phyloP scores from a whole-genome alignment of 352 stramenopile species.

The Globisporangium barbulae region DNA sequence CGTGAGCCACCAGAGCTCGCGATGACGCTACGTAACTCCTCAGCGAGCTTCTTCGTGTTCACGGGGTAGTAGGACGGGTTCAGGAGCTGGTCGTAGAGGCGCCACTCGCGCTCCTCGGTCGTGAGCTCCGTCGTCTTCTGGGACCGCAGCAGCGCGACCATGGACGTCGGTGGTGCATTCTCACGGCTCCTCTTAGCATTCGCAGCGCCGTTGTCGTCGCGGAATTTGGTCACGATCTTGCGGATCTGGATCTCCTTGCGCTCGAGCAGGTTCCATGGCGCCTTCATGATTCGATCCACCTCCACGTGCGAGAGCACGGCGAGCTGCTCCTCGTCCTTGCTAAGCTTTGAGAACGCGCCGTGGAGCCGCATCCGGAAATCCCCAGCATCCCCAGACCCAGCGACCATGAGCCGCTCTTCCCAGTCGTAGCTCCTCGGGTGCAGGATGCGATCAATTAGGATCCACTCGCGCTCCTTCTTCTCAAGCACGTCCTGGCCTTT shows the following conservation, averaged over 20 bases:
- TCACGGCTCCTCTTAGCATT: slow-evolving; percentile 14
- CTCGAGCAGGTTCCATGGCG: slow-evolving; percentile 69
- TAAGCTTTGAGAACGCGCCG: slow-evolving; percentile 41
- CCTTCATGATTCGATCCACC: slow-evolving; percentile 65
- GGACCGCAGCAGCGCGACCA: slow-evolving; percentile 46
- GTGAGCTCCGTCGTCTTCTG: slow-evolving; percentile 52
- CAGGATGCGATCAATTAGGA: slow-evolving; percentile 68
- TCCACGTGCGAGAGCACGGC: slow-evolving; percentile 59
- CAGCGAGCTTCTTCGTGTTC: slow-evolving; percentile 41
- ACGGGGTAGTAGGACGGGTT: slow-evolving; percentile 69
- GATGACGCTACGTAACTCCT: slow-evolving; percentile 10
- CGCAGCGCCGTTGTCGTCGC: slow-evolving; percentile 34
- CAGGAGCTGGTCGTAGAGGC: slow-evolving; percentile 62
- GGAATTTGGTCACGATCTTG: slow-evolving; percentile 69
- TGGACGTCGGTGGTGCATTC: slow-evolving; percentile 19
- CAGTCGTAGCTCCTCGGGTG: slow-evolving; percentile 65
- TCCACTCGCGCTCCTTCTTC: slow-evolving; percentile 76
- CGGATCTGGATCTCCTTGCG: slow-evolving; percentile 71
- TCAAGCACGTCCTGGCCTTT: slow-evolving; percentile 53
- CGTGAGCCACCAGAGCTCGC: neutral
- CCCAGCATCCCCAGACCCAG: neutral
- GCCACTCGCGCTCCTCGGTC: slow-evolving; percentile 67
- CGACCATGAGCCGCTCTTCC: slow-evolving; percentile 39
- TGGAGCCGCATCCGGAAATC: slow-evolving; percentile 37
- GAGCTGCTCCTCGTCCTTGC: slow-evolving; percentile 65